Evolutionary conservation across 2,329 filamentous ascomycete genomes (phyloP), one percentile per base, ranked within the genome.

Genomic region (Fusarium agapanthi): DNA sequence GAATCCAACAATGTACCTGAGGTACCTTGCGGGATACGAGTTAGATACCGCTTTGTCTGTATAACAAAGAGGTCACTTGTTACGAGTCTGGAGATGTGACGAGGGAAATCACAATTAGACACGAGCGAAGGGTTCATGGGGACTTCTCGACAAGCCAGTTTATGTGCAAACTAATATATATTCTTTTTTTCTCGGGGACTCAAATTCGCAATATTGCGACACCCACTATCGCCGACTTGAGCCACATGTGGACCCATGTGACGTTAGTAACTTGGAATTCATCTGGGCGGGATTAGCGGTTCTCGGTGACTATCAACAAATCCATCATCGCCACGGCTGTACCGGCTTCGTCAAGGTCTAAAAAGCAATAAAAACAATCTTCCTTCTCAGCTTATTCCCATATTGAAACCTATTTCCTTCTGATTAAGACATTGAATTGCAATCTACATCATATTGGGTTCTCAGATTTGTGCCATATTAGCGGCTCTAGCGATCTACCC

Each of bases 231-330:
- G 43, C 22, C 37, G 64, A 66, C 51, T 34, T 66, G 48, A 43
- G 30, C 30, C 30, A 34, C 47, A 51, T 41, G 50, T 69, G 67
- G 68, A 30, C 30, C 53, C 35, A 26, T 32, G 38, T 30, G 5
- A 30, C 26, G 6, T 22, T 41, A 40, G 35, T 34, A 47, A 26
- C 26, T 30, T 47, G 32, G 56, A 28, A 14, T n/a, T 53, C 37
- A 28, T 43, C 30, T 26, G 18, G 57, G 44, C 57, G 59, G 44
- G n/a, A 60, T 61, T 60, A 57, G 43, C 66, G 72, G 72, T 61
- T 69, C 57, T 75, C 73, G 73, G 72, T 41, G 53, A 41, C 67
- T 60, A 71, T 55, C 44, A 67, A 40, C 37, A 53, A 61, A 37
- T 38, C 16, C 41, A 43, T 43, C 28, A 30, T 56, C 43, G 56